Evolutionary conservation across 2,329 filamentous ascomycete species (phyloP), one percentile per base, ranked within the genome.

Genomic region (Fusarium sp.): DNA sequence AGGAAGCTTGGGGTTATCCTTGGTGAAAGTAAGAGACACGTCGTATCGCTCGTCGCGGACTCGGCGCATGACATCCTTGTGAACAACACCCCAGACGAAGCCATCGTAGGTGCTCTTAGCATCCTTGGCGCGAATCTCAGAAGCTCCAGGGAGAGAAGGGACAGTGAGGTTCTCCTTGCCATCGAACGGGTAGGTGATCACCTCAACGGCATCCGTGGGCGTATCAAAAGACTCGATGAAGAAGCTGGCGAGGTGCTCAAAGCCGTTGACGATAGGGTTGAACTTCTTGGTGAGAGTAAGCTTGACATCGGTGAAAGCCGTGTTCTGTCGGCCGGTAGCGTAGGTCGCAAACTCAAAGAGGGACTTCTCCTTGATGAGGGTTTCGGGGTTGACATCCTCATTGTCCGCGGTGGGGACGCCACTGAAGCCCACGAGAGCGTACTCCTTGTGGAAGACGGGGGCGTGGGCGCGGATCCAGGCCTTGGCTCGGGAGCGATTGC

Each of bases 41-140:
- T 99, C 96, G 81, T 97, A 99, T 73, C 96, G 92, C 67, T 97
- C 93, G 47, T 97, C 92, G 65, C 96, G 91, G 73, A 97, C 87
- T 74, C 88, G 84, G 83, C 92, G 93, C 95, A 99, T 98, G 78
- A 87, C 82, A 74, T 94, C 90, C 88, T 99, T 99, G 86, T 98
- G 93, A 66, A 98, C 94, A 71, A 99, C 81, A 49, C 94, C 95
- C 87, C 92, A 98, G 68, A 99, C 95, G 75, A 98, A 99, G 44
- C 90, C 90, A 77, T 98, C 96, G 75, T 91, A 98, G 59, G 82
- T 80, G 82, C 89, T 89, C 85, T 88, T 90, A 80, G 82, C 73
- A 75, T 87, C 82, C 84, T 86, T 81, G 75, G 81, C 80, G 53
- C 86, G 79, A 15, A 62, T 30, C 71, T 90, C 87, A 46, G 83